Evolutionary conservation across 2,329 filamentous ascomycete genomes (phyloP), one percentile per base, ranked within the genome.

Genomic region (Claviceps sp.): DNA sequence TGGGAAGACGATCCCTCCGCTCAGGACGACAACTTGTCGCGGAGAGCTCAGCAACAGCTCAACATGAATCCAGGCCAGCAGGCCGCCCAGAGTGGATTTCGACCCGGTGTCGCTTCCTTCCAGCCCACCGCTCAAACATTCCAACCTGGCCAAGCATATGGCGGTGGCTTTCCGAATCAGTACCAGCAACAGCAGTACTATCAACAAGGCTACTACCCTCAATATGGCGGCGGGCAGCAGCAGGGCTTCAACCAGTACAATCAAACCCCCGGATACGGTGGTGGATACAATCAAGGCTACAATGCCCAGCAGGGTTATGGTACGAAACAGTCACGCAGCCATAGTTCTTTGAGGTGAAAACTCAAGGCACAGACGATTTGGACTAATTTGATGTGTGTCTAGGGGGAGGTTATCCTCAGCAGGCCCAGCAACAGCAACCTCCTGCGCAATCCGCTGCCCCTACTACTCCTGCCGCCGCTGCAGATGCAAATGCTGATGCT

Each of bases 1-100:
- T 97, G 93, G 87, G 90, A 97, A 72, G 89, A 95, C 64, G 87
- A 90, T 63, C 82, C 84, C 63, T 76, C 84, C 52, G 82, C 81
- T 57, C 84, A 88, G 74, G 85, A 90, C 62, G 85, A 87, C 61
- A 80, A 80, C 67, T 81, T 95, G 68, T 80, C 87, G 56, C 82
- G 82, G 62, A 87, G 90, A 74, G 72, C 86, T 40, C 80, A 85
- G 61, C 81, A 85, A 67, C 83, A 85, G 67, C 77, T 89, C 68
- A 88, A 89, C 67, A 67, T 90, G 63, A 86, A 85, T 67, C 73
- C 74, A 20, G 53, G 43, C 16, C 53, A 54, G 16, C 66, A 67
- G 54, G 72, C 30, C 8, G 26, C 70, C 54, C 70, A 68, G 56
- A 73, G 70, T 54, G 70, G 72, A 57, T 76, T 70, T 68, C 72